Percentiles rank a stretch among this genome's conserved stretches.
Evolutionary conservation across 768 basidiomycete species (phyloP).

Genomic region (Hypholoma sublateritium): DNA sequence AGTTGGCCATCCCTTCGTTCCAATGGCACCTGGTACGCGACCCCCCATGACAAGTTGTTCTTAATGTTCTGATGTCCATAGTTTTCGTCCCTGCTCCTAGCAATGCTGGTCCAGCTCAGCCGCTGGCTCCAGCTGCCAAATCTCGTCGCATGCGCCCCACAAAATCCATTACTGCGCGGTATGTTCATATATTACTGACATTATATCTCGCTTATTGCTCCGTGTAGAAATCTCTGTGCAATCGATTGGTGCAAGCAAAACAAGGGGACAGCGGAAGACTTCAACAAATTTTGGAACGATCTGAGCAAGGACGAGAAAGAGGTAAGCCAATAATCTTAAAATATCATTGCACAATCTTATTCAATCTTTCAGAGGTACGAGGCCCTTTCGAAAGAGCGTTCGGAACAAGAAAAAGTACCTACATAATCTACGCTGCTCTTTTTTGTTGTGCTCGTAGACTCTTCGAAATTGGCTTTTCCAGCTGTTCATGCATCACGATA

Average conservation of each 20-base stretch:
- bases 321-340: not conserved
- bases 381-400: not conserved
- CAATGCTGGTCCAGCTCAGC: not conserved
- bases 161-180: conserved; percentile 1
- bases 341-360: not conserved
- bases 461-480: too few species aligned
- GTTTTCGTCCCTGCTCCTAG: not conserved
- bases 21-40: not conserved
- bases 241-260: not conserved
- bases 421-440: not conserved
- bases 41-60: not conserved
- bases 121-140: not conserved
- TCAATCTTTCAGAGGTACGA: not conserved
- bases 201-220: not conserved
- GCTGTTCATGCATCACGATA: too few species aligned
- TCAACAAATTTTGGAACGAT: not conserved
- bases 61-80: not conserved
- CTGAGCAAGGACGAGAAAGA: not conserved
- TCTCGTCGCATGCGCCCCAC: not conserved
- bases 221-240: not conserved
- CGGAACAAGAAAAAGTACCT: not conserved
- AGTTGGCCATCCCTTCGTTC: not conserved
- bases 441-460: not conserved
- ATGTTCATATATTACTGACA: not conserved
- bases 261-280: not conserved